phyloP scores from a whole-genome alignment of 148 eudicot species.

The Persicaria maculosa region DNA sequence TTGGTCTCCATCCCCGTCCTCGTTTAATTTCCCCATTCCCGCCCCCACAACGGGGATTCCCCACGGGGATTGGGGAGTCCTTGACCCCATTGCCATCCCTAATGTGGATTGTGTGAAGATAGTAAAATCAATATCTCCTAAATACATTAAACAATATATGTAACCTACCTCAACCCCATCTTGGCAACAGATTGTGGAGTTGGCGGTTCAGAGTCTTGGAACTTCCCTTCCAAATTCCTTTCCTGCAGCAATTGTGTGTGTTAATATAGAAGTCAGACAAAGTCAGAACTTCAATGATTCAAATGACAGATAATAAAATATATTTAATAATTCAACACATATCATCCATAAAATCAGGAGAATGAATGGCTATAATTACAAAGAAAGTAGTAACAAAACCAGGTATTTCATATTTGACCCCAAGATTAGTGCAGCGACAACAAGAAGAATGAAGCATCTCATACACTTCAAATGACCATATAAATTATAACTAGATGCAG shows the following conservation, averaged over 20 bases:
- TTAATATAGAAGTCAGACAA: constrained; percentile 5
- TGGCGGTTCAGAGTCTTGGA: constrained; percentile 64
- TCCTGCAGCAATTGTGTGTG: constrained; percentile 40
- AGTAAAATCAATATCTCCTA: neutral
- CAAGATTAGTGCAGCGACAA: neutral
- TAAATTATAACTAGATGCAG: neutral
- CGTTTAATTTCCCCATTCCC: too few relatives aligned
- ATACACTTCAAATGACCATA: neutral
- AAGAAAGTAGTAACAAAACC: neutral
- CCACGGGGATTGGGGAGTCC: too few relatives aligned
- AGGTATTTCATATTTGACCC: neutral
- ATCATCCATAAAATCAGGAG: neutral
- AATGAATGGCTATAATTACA: neutral
- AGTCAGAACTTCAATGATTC: neutral
- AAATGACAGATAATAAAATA: neutral
- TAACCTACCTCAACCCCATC: constrained; percentile 63
- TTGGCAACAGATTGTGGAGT: constrained; percentile 66
- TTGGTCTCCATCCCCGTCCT: too few relatives aligned
- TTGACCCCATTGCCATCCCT: too few relatives aligned
- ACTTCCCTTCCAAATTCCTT: constrained; percentile 57
- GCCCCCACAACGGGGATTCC: too few relatives aligned
- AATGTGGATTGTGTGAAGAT: neutral
- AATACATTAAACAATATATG: neutral
- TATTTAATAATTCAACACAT: neutral
- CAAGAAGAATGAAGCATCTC: neutral